These are phyloP conservation scores for Diaporthe vexans DNA, from an alignment of 2,329 filamentous ascomycete genomes.

Conservation along the genomic window DNA sequence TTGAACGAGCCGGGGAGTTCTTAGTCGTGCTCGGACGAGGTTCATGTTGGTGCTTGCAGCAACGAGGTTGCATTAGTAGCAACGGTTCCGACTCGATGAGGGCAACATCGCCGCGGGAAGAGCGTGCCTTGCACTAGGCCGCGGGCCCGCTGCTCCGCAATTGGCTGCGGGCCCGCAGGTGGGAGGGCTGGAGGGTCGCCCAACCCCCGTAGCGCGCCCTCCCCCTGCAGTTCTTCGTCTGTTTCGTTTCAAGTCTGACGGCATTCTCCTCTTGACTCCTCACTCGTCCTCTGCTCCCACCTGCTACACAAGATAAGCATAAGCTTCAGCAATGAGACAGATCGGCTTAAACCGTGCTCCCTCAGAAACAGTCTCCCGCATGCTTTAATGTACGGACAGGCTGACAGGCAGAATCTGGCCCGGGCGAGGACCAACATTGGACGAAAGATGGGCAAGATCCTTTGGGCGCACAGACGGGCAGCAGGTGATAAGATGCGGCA, in stretches of 20 bases:
- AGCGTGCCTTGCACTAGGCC: slow-evolving; percentile 11
- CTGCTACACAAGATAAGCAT: slow-evolving; percentile 1
- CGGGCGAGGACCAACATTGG: slow-evolving; percentile 14
- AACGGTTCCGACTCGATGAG: slow-evolving; percentile 9
- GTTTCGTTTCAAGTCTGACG: slow-evolving; percentile 27
- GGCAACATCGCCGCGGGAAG: neutral
- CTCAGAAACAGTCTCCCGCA: neutral
- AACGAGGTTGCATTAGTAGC: slow-evolving; percentile 21
- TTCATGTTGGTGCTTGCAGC: slow-evolving; percentile 16
- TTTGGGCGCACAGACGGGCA: slow-evolving; percentile 8
- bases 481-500: slow-evolving; percentile 2
- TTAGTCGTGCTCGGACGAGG: slow-evolving; percentile 12
- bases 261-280: neutral
- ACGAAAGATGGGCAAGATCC: slow-evolving; percentile 31
- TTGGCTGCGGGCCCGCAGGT: slow-evolving; percentile 4
- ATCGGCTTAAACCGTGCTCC: neutral
- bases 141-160: slow-evolving; percentile 6
- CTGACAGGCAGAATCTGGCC: neutral
- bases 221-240: slow-evolving; percentile 13
- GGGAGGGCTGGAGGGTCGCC: neutral
- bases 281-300: neutral
- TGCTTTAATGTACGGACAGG: neutral
- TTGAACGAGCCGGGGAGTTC: neutral
- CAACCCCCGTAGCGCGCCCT: neutral
- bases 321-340: slow-evolving; percentile 20